Evolutionary conservation across 2,329 filamentous ascomycete species (phyloP), one percentile per base, ranked within the genome.

Genomic region (Ascochyta koolunga): DNA sequence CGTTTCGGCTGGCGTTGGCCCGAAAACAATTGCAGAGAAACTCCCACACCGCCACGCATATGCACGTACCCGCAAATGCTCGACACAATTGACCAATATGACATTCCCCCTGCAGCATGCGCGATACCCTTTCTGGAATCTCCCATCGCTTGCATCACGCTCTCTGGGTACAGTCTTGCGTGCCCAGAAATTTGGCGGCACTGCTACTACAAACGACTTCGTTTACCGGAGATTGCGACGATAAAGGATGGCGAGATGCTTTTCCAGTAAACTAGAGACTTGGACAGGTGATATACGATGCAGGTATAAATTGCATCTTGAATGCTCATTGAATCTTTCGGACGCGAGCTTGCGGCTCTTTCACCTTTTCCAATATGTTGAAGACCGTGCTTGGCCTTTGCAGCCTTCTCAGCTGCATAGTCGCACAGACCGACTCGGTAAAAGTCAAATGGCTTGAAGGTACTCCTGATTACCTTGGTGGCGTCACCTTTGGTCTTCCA

Each of bases 401-500:
- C 29, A 45, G 61, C 49, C 54, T 66, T 11, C 25, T 64, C 53
- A 46, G 58, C 33, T 60, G 40, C 24, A 56, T 50, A 25, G 38
- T 41, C 7, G 61, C 65, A 41, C 60, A 64, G 43, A 54, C 45
- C 42, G 52, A 51, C 31, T 50, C 60, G 18, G 68, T 68, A 21
- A 69, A 62, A 21, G 69, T 73, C 25, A 70, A 65, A 46, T 73
- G 70, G 70, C 60, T 73, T 5, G 66, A 70, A 9, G 64, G 54
- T 11, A 62, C 61, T 2, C 67, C 70, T 19, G 37, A 65, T 27
- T 61, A 69, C 51, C 65, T 65, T 39, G 61, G 58, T 11, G 74
- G 74, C 2, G 72, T 72, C 2, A 76, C 72, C 0, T 77, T 77
- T 31, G 77, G 77, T 27, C 58, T 79, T 7, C 75, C 74, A 13